Evolutionary conservation across 495 filamentous ascomycete species (phyloP), one percentile per base, ranked within the genome.

Genomic region (Penicillium bovifimosum): DNA sequence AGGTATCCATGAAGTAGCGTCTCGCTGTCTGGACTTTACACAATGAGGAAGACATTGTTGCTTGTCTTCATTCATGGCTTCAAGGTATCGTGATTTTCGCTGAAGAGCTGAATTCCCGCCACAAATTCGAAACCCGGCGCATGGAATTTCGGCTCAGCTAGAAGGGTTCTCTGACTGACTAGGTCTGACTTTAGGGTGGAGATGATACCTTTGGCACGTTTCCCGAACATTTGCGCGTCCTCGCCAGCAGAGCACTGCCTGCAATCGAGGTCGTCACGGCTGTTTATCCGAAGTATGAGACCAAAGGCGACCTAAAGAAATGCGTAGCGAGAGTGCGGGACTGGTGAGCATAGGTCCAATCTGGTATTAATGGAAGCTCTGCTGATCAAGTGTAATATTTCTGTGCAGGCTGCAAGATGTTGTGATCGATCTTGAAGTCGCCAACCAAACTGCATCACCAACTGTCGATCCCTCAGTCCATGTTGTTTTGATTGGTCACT

Each of bases 51-150:
- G 69, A 96, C 88, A 56, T 73, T 98, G 28, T 72, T 98, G 9
- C 72, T 98, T 45, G 89, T 87, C 64, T 97, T 96, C 71, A 91
- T 97, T 44, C 93, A 98, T 68, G 93, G 93, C 46, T 98, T 98
- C 80, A 96, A 97, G 83, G 90, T 92, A 69, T 43, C 70, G 55
- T 35, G 6, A n/a, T 26, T 31, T 13, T 29, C 14, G 29, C 24
- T 47, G 27, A 17, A 43, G 24, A 14, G 26, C 41, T 31, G 16
- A 16, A 54, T 41, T 48, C 52, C 56, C 59, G 50, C 54, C 44
- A 42, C 59, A 8, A 24, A 24, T 41, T 36, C 18, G 33, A 48
- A 16, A 24, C 16, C n/a, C 47, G 27, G 26, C 32, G 13, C 14
- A 17, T 24, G 39, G 11, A 41, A 24, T 24, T 43, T 14, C 16